A percentile compares a stretch with the other conserved stretches of the same genome.
Evolutionary conservation across 73 alveolate species (phyloP).

Genomic region (Paramecium caudatum): DNA sequence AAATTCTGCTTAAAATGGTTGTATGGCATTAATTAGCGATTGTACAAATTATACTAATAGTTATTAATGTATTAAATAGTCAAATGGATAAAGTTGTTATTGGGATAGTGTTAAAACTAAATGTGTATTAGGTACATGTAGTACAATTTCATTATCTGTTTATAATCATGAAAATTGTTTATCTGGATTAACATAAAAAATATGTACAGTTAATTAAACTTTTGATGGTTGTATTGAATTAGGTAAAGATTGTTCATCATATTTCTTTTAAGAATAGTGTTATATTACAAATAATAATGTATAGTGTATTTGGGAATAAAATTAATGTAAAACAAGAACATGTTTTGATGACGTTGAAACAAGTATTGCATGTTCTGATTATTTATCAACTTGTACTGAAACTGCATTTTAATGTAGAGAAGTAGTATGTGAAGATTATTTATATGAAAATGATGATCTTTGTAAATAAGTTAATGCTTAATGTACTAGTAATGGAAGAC

Average conservation of each 20-base stretch:
- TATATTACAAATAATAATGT: background rate
- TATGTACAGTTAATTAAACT: background rate
- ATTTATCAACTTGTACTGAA: background rate
- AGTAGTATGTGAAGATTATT: background rate
- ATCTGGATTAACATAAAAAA: background rate
- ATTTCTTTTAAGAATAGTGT: background rate
- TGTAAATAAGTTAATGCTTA: background rate
- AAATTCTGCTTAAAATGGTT: background rate
- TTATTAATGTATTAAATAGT: background rate
- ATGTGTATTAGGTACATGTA: background rate
- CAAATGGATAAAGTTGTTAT: background rate
- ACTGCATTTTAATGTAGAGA: background rate
- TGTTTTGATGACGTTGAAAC: background rate
- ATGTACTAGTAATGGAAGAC: background rate
- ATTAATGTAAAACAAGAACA: background rate
- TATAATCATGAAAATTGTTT: background rate
- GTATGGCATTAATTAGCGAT: background rate
- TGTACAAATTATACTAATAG: background rate
- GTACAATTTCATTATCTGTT: background rate
- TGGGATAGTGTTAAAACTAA: background rate
- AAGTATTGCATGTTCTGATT: background rate
- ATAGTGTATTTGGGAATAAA: background rate
- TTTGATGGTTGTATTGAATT: background rate
- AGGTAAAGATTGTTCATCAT: background rate
- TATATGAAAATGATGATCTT: background rate